phyloP scores from a whole-genome alignment of 257 asterid species.

The Vinca minor region DNA sequence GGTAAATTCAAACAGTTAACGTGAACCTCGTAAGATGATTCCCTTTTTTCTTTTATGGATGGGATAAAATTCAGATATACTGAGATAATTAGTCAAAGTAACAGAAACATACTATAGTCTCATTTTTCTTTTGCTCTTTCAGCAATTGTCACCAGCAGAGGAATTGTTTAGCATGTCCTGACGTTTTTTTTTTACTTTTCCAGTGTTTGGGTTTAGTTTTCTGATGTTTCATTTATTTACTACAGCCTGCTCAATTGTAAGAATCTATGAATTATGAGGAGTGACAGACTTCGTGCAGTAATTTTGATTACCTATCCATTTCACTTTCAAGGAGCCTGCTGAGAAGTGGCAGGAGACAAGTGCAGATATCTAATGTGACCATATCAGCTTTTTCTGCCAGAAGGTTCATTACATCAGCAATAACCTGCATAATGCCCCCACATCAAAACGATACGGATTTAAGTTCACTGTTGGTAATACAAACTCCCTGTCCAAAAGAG shows the following conservation, averaged over 20 bases:
- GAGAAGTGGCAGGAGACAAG: slow-evolving; percentile 79
- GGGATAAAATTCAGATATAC: neutral
- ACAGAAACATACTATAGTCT: neutral
- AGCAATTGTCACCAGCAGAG: no score
- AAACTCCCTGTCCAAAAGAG: neutral
- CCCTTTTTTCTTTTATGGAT: neutral
- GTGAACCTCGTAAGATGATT: neutral
- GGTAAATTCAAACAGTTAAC: neutral
- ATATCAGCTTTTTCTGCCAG: slow-evolving; percentile 63
- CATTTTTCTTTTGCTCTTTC: no score
- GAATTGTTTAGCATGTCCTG: no score
- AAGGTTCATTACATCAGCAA: slow-evolving; percentile 76
- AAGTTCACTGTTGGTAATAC: neutral
- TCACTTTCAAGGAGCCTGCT: slow-evolving; percentile 67
- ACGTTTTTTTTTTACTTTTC: no score
- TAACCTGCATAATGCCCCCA: slow-evolving; percentile 50
- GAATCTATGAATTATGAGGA: slow-evolving; percentile 11
- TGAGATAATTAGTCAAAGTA: neutral
- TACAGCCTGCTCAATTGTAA: slow-evolving; percentile 1
- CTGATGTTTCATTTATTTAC: no score
- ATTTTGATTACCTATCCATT: slow-evolving; percentile 56
- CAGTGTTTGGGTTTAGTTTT: neutral
- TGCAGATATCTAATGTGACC: slow-evolving; percentile 73
- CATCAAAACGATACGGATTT: neutral
- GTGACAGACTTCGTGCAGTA: no score